phyloP scores from a whole-genome alignment of 805 yeast genomes.

The Candida coquimbonensis region DNA sequence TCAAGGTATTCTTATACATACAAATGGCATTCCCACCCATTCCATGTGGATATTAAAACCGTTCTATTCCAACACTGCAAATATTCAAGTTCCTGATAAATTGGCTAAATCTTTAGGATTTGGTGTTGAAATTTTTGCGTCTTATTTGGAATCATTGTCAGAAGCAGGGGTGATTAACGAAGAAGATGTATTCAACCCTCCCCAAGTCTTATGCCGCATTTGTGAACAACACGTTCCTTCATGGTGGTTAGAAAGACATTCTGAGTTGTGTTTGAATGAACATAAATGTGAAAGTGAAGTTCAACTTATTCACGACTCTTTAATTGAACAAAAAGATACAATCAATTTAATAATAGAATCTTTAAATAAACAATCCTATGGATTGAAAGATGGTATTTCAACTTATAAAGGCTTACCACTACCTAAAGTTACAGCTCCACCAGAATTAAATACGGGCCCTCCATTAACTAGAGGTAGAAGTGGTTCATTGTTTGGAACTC shows the following conservation, averaged over 20 bases:
- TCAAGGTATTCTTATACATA: conserved; percentile 82
- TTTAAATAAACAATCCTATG: conserved; percentile 20
- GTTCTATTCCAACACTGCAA: conserved; percentile 54
- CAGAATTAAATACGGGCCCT: conserved; percentile 17
- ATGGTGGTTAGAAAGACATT: conserved; percentile 94
- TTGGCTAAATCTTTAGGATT: conserved; percentile 78
- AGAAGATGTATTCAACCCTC: conserved; percentile 67
- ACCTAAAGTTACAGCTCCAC: conserved; percentile 22
- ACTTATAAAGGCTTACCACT: conserved; percentile 58
- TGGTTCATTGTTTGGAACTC: conserved; percentile 33
- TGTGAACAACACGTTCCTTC: conserved; percentile 89
- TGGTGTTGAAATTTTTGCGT: conserved; percentile 78
- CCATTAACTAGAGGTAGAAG: conserved; percentile 30
- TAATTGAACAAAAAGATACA: conserved; percentile 60
- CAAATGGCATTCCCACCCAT: conserved; percentile 57
- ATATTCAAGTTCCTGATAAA: conserved; percentile 61
- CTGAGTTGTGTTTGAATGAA: conserved; percentile 79
- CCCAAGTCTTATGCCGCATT: conserved; percentile 77
- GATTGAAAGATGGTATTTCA: conserved; percentile 3
- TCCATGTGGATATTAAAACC: conserved; percentile 93
- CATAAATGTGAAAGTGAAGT: conserved; percentile 76
- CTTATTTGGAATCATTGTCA: conserved; percentile 59
- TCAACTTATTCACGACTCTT: conserved; percentile 64
- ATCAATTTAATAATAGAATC: conserved; percentile 32
- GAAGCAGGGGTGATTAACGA: conserved; percentile 60